Percentiles rank a stretch among this genome's conserved stretches.
phyloP scores from a whole-genome alignment of 495 filamentous ascomycete genomes.

The Polyplosphaeria fusca region DNA sequence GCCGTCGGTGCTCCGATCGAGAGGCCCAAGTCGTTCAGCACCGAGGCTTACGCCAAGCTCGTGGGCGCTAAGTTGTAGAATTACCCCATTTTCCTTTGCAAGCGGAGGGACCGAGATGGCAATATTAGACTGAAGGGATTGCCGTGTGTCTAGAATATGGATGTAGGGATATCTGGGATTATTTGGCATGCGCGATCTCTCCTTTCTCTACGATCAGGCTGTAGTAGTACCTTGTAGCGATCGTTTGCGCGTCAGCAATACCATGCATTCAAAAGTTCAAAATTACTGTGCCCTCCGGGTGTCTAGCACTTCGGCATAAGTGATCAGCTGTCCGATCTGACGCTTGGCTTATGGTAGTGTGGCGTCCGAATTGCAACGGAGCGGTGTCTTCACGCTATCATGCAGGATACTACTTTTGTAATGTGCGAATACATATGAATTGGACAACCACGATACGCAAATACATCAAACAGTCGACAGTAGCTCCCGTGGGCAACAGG shows the following conservation, averaged over 20 bases:
- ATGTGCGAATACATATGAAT: no score
- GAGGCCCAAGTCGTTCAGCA: slow-evolving; percentile 95
- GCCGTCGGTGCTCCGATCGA: slow-evolving; percentile 84
- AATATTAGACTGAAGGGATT: slow-evolving; percentile 14
- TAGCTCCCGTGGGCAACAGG: no score
- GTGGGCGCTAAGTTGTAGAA: slow-evolving; percentile 83
- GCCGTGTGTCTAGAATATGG: slow-evolving; percentile 31
- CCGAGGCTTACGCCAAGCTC: slow-evolving; percentile 92
- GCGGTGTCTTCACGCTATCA: no score
- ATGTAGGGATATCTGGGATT: slow-evolving; percentile 16
- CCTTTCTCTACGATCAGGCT: slow-evolving; percentile 1
- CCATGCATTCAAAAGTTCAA: slow-evolving; percentile 5
- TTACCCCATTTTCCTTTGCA: background rate
- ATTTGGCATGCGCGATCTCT: slow-evolving; percentile 12
- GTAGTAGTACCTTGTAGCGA: slow-evolving; percentile 21
- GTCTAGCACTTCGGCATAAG: no score
- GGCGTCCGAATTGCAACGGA: no score
- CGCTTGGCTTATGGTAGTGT: no score
- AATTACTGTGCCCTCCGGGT: background rate
- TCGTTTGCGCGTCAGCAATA: background rate
- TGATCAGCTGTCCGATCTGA: no score
- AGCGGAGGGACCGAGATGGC: background rate
- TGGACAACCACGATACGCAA: no score
- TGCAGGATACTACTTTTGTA: no score
- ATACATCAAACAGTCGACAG: no score